Base-by-base conservation (phyloP, 164 flowering plant species). In the Warburgia ugandensis region DNA sequence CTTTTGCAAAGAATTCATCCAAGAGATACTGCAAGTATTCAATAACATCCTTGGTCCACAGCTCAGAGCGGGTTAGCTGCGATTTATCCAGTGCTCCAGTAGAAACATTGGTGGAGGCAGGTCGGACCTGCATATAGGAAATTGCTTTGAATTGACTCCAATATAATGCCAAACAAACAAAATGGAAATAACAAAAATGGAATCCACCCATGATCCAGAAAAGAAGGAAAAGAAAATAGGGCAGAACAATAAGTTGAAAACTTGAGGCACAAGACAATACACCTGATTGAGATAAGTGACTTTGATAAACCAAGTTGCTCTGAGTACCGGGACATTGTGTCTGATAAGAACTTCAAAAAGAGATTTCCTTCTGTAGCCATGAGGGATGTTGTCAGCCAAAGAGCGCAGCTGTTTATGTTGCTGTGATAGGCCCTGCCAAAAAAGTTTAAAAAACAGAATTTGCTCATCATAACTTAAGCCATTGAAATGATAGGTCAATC, bases 241-340 rank as follows among this genome's bases (percentile, higher is more conserved):
- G 27, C 16, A 29, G 35, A 27, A 31, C 12, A 42, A 46, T 11
- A 50, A 31, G 6, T 13, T 32, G 33, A 29, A 12, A 4, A 41
- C 30, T 11, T n/a, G 6, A 20, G 19, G n/a, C 30, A 53, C 27
- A 17, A 45, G 21, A 45, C 2, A 33, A 40, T 36, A 25, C 14
- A 66, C 73, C 73, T 69, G 73, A 62, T 69, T 69, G 33, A 94
- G 96, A 60, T 86, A 94, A 36, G 80, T 89, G 58, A 94, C 84
- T 86, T 90, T 94, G 33, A 94, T 76, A 69, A 79, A 89, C 99
- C 99, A 94, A 42, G 96, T 86, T 36, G 97, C 99, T 67, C 97
- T 78, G 54, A 86, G 64, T 58, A 89, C 58, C 12, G 99, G 96
- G 37, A 94, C 96, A 76, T 94, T 89, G 62, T 89, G 82, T 69